phyloP scores from a whole-genome alignment of 1,139 yeast genomes.

The Pichia sp. region DNA sequence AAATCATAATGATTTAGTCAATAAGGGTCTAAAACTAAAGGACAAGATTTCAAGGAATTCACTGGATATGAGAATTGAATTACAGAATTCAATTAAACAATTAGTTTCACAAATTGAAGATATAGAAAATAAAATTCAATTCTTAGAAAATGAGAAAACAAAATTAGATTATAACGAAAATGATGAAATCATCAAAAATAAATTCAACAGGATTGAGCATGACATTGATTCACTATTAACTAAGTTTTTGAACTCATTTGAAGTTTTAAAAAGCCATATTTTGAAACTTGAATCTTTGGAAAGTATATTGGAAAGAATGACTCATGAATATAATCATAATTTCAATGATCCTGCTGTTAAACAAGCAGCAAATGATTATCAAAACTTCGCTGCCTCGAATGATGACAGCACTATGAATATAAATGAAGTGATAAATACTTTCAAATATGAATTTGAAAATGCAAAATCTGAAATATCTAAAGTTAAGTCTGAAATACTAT shows the following conservation, averaged over 20 bases:
- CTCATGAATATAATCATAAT: slow-evolving; percentile 71
- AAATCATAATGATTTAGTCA: slow-evolving; percentile 27
- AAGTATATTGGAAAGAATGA: slow-evolving; percentile 39
- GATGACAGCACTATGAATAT: background rate
- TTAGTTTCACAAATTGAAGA: slow-evolving; percentile 14
- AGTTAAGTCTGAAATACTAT: slow-evolving; percentile 3
- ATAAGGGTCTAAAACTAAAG: slow-evolving; percentile 29
- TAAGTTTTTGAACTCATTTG: background rate
- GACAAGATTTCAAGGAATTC: slow-evolving; percentile 25
- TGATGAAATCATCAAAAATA: slow-evolving; percentile 22
- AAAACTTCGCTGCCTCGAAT: slow-evolving; percentile 39
- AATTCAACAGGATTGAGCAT: slow-evolving; percentile 20
- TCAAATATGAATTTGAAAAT: background rate
- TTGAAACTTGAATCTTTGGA: slow-evolving; percentile 33
- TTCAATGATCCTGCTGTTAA: slow-evolving; percentile 88
- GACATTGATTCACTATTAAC: slow-evolving; percentile 4
- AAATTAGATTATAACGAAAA: slow-evolving; percentile 10
- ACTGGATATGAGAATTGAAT: slow-evolving; percentile 9
- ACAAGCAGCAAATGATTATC: slow-evolving; percentile 56
- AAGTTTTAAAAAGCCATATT: background rate
- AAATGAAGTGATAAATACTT: background rate
- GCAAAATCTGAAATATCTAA: slow-evolving; percentile 2
- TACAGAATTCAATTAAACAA: slow-evolving; percentile 13
- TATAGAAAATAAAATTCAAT: slow-evolving; percentile 7
- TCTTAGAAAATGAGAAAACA: slow-evolving; percentile 3